These are phyloP conservation scores for Ambrosia hybrid DNA, from an alignment of 140 eudicot genomes.

Conservation along the genomic window DNA sequence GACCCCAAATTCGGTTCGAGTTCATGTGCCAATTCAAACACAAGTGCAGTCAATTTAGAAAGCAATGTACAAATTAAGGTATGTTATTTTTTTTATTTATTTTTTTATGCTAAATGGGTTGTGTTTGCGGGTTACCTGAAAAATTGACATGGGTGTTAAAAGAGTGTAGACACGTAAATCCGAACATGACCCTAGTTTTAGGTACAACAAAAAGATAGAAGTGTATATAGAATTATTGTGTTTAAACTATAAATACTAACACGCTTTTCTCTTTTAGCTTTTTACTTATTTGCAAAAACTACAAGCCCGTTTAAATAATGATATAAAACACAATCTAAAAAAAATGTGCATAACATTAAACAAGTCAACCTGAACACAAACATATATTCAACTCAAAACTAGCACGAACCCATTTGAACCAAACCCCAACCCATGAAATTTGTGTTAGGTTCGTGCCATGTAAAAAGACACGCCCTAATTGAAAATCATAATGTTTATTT, in stretches of 20 bases:
- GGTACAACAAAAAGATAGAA: background rate
- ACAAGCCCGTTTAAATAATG: no score
- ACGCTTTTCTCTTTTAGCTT: no score
- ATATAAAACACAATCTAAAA: no score
- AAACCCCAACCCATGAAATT: background rate
- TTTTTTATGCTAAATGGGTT: background rate
- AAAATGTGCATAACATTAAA: no score
- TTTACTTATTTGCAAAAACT: no score
- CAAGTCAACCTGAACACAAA: background rate
- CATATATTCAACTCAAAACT: no score
- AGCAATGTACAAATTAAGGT: constrained; percentile 43
- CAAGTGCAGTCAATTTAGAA: constrained; percentile 16
- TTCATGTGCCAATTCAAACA: constrained; percentile 27
- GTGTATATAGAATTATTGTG: no score
- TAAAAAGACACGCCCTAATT: background rate
- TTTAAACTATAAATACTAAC: no score
- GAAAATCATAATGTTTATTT: background rate
- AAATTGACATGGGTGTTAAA: no score
- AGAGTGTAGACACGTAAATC: background rate
- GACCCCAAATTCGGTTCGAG: constrained; percentile 22
- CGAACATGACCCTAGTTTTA: background rate
- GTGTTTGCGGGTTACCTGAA: background rate
- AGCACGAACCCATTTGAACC: background rate
- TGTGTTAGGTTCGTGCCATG: background rate
- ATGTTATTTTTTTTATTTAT: background rate